Evolutionary conservation across 192 early-diverging fungal species (phyloP), one percentile per base, ranked within the genome.

Genomic region (Entomortierella chlamydospora): DNA sequence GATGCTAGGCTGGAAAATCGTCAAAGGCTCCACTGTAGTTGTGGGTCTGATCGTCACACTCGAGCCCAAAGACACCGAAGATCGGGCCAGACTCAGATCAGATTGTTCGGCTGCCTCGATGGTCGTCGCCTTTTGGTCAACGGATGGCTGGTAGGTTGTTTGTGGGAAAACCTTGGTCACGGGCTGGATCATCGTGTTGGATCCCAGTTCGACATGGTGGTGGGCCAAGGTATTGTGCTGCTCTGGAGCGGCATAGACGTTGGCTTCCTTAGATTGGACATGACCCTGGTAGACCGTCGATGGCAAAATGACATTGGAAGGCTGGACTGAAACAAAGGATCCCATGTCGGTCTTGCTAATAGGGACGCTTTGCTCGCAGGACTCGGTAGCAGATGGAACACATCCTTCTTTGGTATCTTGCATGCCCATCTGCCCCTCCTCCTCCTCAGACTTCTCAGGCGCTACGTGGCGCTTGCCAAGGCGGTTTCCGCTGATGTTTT

Each of bases 1-100:
- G 22, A 77, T 51, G 41, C 55, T 68, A 39, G 73, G 73, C 54
- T 64, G 60, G 54, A 68, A 77, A 23, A 67, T 50, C 9, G 73
- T 77, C 65, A 68, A 37, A 4, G 73, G 73, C 47, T 77, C 72
- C 2, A 74, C 64, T 17, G 29, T 56, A 0, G 73, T 77, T 17
- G 37, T 52, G 4, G 73, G 73, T 0, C 73, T 49, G 43, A 77
- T 54, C 8, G 52, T 57, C 29, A 77, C 73, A 6, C 31, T 50
- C 0, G 65, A 68, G 5, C 73, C 73, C 64, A 77, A 31, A 9
- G 31, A 41, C 8, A 63, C 65, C 11, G 65, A 68, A 4, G 73
- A 77, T 2, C 65, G 65, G 5, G 18, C 73, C 58, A 77, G 31
- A 45, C 43, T 57, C 45, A 41, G 30, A 22, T 72, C 52, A 8